Conservation (phyloP, 208 protist species). For the Leishmania martiniquensis region DNA sequence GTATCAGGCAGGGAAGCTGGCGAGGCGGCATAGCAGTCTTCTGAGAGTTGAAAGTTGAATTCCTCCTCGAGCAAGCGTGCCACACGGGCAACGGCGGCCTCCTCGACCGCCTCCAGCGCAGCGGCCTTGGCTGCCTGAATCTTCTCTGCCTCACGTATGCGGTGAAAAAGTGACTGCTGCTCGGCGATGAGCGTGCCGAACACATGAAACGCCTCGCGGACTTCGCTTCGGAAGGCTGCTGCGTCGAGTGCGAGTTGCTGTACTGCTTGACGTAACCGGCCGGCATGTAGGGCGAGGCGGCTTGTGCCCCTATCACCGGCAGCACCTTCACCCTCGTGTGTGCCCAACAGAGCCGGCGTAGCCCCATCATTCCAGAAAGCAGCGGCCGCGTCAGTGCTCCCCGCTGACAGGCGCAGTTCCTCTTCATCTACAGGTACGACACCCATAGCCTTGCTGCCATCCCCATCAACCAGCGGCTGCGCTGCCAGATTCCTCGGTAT, state of each 20-base stretch:
- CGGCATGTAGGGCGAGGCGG: neutral
- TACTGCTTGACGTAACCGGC: constrained; percentile 27
- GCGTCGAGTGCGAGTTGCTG: constrained; percentile 4
- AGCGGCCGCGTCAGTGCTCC: too few relatives aligned
- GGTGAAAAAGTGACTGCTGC: neutral
- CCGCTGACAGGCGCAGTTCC: neutral
- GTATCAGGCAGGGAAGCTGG: constrained; percentile 9
- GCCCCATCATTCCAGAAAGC: neutral
- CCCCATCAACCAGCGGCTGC: neutral
- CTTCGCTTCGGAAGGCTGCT: constrained; percentile 11
- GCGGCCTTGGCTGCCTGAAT: neutral
- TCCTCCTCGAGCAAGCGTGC: constrained; percentile 17
- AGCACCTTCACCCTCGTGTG: neutral
- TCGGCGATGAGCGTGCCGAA: constrained; percentile 5
- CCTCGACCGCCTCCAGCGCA: constrained; percentile 20
- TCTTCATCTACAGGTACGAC: neutral
- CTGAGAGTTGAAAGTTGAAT: constrained; percentile 7
- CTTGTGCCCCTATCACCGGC: too few relatives aligned
- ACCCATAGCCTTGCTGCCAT: neutral
- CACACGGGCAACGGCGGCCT: constrained; percentile 22
- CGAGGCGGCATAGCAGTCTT: neutral
- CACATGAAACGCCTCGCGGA: constrained; percentile 18
- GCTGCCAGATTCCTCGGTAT: too few relatives aligned
- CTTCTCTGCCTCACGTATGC: neutral
- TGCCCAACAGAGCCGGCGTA: neutral